Conservation (phyloP, 1,284 basidiomycete species). For the Xanthoconium separans region DNA sequence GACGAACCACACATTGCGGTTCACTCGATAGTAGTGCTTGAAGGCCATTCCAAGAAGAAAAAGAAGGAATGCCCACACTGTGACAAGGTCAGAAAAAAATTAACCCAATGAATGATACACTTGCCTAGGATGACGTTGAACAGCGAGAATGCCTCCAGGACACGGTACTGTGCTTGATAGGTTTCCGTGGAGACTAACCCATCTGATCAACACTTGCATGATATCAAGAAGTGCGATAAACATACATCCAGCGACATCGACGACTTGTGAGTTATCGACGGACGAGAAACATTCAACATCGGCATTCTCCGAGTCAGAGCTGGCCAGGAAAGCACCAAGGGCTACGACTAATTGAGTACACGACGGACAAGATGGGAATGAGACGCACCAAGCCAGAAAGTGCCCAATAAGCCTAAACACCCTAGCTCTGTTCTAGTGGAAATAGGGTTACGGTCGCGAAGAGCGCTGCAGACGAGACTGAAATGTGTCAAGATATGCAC, state of each 20-base stretch:
- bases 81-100: slow-evolving; percentile 15
- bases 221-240: slow-evolving; percentile 12
- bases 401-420: slow-evolving; percentile 66
- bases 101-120: slow-evolving; percentile 27
- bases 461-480: slow-evolving; percentile 62
- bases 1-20: slow-evolving; percentile 70
- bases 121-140: slow-evolving; percentile 70
- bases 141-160: slow-evolving; percentile 72
- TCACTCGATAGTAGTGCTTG: slow-evolving; percentile 61
- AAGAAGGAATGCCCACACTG: slow-evolving; percentile 63
- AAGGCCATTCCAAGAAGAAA: slow-evolving; percentile 63
- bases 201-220: neutral
- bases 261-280: slow-evolving; percentile 47
- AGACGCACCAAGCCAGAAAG: slow-evolving; percentile 72
- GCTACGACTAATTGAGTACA: slow-evolving; percentile 41
- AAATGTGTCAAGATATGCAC: slow-evolving; percentile 6
- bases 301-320: slow-evolving; percentile 70
- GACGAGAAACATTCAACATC: slow-evolving; percentile 79
- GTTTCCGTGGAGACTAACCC: slow-evolving; percentile 59
- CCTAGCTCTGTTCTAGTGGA: slow-evolving; percentile 75
- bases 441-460: slow-evolving; percentile 68
- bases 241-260: slow-evolving; percentile 63
- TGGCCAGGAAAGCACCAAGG: slow-evolving; percentile 67
- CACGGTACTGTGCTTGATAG: slow-evolving; percentile 80
- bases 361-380: slow-evolving; percentile 3